Conservation (phyloP, 2,329 filamentous ascomycete genomes). For the Aspergillus fumigatus region DNA sequence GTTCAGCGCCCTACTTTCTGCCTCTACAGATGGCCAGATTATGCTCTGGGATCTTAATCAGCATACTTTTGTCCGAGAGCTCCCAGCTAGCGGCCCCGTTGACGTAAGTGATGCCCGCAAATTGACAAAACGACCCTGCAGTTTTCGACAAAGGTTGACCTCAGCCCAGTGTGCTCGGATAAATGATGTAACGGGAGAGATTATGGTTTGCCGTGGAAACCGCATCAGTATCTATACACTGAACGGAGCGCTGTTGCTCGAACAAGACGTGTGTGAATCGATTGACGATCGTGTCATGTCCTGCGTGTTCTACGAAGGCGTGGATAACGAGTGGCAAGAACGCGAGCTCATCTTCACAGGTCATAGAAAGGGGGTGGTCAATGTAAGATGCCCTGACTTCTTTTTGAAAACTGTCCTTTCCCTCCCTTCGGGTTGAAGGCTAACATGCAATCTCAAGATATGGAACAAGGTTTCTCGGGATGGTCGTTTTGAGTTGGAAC, state of each 20-base stretch:
- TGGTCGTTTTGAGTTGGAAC: conserved; percentile 69
- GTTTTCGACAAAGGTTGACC: conserved; percentile 2
- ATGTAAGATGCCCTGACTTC: conserved; percentile 41
- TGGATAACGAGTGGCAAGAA: conserved; percentile 86
- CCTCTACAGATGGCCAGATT: conserved; percentile 74
- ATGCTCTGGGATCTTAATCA: conserved; percentile 94
- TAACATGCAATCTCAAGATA: conserved; percentile 36
- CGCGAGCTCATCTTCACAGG: conserved; percentile 84
- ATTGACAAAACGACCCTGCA: background rate
- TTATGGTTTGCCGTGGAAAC: conserved; percentile 74
- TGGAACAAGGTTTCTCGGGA: conserved; percentile 55
- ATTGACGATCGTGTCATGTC: conserved; percentile 73
- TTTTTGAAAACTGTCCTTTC: conserved; percentile 14
- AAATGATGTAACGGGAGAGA: conserved; percentile 86
- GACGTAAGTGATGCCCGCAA: conserved; percentile 31
- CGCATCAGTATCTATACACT: conserved; percentile 77
- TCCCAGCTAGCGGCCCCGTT: conserved; percentile 54
- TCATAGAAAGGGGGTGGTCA: conserved; percentile 76
- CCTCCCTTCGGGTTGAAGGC: background rate
- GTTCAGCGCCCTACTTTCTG: conserved; percentile 82
- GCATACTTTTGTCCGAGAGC: conserved; percentile 74
- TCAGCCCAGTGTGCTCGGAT: conserved; percentile 70
- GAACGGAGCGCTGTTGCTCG: conserved; percentile 77
- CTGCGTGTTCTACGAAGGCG: conserved; percentile 89
- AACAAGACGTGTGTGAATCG: conserved; percentile 71